Percentiles rank a stretch among this genome's conserved stretches.
Conservation (phyloP, 2,329 filamentous ascomycete genomes). For the Colletotrichum plurivorum region DNA sequence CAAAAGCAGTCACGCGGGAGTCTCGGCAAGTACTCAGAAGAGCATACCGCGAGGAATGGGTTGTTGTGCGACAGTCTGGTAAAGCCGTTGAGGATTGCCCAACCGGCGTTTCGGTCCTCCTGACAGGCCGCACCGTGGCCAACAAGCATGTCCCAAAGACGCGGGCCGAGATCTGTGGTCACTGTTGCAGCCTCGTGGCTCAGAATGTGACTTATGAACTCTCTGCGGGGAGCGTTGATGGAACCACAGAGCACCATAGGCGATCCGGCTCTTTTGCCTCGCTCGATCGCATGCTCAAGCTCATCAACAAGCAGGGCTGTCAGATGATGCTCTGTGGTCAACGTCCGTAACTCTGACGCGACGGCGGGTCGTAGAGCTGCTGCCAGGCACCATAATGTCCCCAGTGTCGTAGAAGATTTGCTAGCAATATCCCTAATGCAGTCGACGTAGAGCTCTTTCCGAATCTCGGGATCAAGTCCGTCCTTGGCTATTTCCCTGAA, state of each 20-base stretch:
- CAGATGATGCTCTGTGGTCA: constrained; percentile 74
- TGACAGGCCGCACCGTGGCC: constrained; percentile 72
- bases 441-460: constrained; percentile 73
- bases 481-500: constrained; percentile 72
- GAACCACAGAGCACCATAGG: constrained; percentile 61
- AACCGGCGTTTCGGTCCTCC: constrained; percentile 76
- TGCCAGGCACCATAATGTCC: constrained; percentile 78
- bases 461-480: constrained; percentile 68
- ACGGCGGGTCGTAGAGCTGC: constrained; percentile 63
- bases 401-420: constrained; percentile 75
- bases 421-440: constrained; percentile 79
- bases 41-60: constrained; percentile 68
- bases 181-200: constrained; percentile 73
- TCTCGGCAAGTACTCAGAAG: constrained; percentile 68
- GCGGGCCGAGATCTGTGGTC: constrained; percentile 70
- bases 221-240: constrained; percentile 68
- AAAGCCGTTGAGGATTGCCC: constrained; percentile 73
- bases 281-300: constrained; percentile 68
- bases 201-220: constrained; percentile 72
- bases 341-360: constrained; percentile 65
- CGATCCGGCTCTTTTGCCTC: constrained; percentile 57
- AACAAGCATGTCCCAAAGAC: constrained; percentile 81
- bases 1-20: constrained; percentile 73
- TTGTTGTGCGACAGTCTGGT: constrained; percentile 64
- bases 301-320: constrained; percentile 75